Evolutionary conservation across 495 filamentous ascomycete species (phyloP), one percentile per base, ranked within the genome.

Genomic region (Bombardia bombarda): DNA sequence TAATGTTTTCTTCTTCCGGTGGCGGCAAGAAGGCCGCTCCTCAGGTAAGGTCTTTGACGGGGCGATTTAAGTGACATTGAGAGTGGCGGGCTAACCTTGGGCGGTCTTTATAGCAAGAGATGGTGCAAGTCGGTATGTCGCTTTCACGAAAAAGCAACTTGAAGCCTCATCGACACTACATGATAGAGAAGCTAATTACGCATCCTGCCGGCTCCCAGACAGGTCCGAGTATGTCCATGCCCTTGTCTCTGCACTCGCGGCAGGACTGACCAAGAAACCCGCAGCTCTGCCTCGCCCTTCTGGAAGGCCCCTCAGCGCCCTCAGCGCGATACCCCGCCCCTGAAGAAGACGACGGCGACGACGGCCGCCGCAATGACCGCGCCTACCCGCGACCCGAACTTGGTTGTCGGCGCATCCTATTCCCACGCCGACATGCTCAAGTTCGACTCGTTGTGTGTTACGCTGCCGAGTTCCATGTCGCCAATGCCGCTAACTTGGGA

Each of bases 361-460:
- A 28, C 26, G 3, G 26, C 26, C 9, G n/a, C n/a, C n/a, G n/a
- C n/a, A n/a, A n/a, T n/a, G n/a, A n/a, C n/a, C n/a, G n/a, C n/a
- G n/a, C n/a, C n/a, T n/a, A 62, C 68, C 31, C 69, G 78, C 58
- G 86, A 90, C 41, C 67, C 77, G 20, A 82, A 74, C 45, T 77
- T 87, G 26, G 86, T 98, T n/a, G 82, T 96, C 32, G 92, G 92
- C 42, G 92, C 92, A 40, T 83, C 90, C 34, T 98, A 98, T 62
- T 97, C 92, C 28, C 93, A 98, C 66, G 85, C 89, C 24, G 89
- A 94, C 66, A 87, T 95, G 53, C 70, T 95, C 45, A 92, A 90
- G 64, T 83, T 85, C 47, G 89, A 89, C 60, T 75, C 77, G 19
- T 48, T 87, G 83, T 87, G 69, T n/a, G n/a, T n/a, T n/a, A n/a